Percentiles rank a stretch among this genome's conserved stretches.
Conservation (phyloP, 805 yeast species). For the Saccharomycopsis sp. region DNA sequence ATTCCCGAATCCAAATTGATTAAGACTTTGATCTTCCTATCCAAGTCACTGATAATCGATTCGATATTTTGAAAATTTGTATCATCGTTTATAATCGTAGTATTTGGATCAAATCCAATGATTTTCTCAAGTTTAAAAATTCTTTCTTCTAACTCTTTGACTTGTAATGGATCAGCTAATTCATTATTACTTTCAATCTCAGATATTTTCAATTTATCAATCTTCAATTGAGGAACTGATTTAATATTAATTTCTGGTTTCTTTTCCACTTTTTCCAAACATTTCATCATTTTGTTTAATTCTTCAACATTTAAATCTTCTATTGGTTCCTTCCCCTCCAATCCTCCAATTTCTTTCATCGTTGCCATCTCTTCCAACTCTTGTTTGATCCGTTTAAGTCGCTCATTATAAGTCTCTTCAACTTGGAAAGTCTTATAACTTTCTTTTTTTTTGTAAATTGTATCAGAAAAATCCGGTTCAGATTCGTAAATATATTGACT, state of each 20-base stretch:
- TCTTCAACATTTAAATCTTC: slow-evolving; percentile 12
- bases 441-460: background rate
- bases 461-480: slow-evolving; percentile 18
- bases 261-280: background rate
- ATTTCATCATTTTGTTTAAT: background rate
- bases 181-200: background rate
- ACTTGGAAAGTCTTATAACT: slow-evolving; percentile 10
- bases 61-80: slow-evolving; percentile 11
- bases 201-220: background rate
- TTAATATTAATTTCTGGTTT: background rate
- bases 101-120: slow-evolving; percentile 12
- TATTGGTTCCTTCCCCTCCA: slow-evolving; percentile 13
- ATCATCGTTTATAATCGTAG: background rate
- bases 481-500: too few relatives aligned
- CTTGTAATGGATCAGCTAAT: slow-evolving; percentile 5
- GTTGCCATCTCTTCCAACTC: slow-evolving; percentile 15
- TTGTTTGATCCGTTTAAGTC: slow-evolving; percentile 11
- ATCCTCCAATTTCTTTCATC: slow-evolving; percentile 4
- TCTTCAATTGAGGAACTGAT: background rate
- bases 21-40: slow-evolving; percentile 13
- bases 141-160: slow-evolving; percentile 12
- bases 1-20: slow-evolving; percentile 3
- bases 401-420: slow-evolving; percentile 15
- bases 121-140: slow-evolving; percentile 13
- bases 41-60: slow-evolving; percentile 11